Evolutionary conservation across 2,329 filamentous ascomycete species (phyloP), one percentile per base, ranked within the genome.

Genomic region (Pseudofabraea citricarpa): DNA sequence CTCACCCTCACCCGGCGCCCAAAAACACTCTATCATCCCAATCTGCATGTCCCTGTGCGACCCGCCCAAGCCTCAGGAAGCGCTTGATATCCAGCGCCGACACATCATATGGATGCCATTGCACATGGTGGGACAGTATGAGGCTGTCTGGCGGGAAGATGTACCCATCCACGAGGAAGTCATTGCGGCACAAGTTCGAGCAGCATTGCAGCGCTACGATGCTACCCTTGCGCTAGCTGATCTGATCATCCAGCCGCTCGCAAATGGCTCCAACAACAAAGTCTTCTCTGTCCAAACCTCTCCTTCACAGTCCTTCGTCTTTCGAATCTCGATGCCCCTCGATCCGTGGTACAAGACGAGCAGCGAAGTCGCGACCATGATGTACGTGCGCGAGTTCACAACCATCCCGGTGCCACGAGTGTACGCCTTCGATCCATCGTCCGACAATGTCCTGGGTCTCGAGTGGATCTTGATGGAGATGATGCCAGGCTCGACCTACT

Each of bases 391-490:
- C 12, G 39, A 51, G 6, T 48, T 55, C 31, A 61, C 64, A 1
- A 44, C 37, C 0, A 51, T 67, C 5, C 66, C 64, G 2, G 58
- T 64, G n/a, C 60, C 65, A 5, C 37, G 45, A 3, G 54, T 67
- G 3, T 45, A 62, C 35, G 60, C 48, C 5, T 66, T 58, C 44
- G 57, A 65, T 19, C 54, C 61, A 19, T 57, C 49, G 5, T 48
- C 37, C 9, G 31, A 58, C 5, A 66, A 65, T 29, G 51, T 57
- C 18, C 55, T 68, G 19, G 62, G 59, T 0, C 65, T 61, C 20
- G 63, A 67, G 48, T 69, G 64, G 64, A 65, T 65, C 8, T 40
- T 66, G 12, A 64, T 66, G 61, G 52, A 60, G 6, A 40, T 49
- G 3, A 55, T 63, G 31, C 16, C 15, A 26, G n/a, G 21, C 15